Evolutionary conservation across 176 grass and related monocot genomes (phyloP), one percentile per base, ranked within the genome.

Genomic region (Triticum timopheevii): DNA sequence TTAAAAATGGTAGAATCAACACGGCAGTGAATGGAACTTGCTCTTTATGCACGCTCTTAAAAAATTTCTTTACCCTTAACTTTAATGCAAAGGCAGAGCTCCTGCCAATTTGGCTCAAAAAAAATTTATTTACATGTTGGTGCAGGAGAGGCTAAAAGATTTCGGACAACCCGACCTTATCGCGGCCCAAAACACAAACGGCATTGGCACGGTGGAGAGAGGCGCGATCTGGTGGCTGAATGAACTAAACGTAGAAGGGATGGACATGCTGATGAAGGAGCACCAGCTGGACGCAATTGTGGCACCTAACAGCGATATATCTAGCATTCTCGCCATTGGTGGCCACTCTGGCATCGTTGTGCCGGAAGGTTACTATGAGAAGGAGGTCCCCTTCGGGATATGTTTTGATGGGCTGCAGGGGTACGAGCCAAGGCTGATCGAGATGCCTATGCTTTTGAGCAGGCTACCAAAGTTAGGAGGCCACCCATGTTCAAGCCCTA

Each of bases 371-470:
- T 95, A 91, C 5, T 47, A 73, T 6, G 10, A 77, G 67, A 12
- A 17, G 12, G 86, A 84, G 28, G 58, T 61, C 2, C 93, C 93
- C 1, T 93, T 91, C 6, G 86, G 77, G 2, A 79, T 91, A 7
- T 85, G 80, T 23, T 95, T 93, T 13, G 88, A 80, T 2, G 91
- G 93, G 1, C 27, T 95, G 5, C 87, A 87, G 24, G 91, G 93
- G 0, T 91, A 85, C 13, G 86, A 95, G 65, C 90, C 88, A 0
- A 87, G 79, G 45, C 61, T 95, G 25, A 93, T 93, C n/a, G 84
- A 95, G 84, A 93, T 93, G 16, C 86, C 4, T 93, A 89, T 87
- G 86, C 65, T 4, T 93, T 91, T 33, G 91, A 93, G 68, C 90
- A 93, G 59, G 91, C 80, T 28, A 93, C 91, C 25, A 33, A 47